Percentiles rank a stretch among this genome's conserved stretches.
Conservation (phyloP, 2,329 filamentous ascomycete genomes). For the Colletotrichum kahawae region DNA sequence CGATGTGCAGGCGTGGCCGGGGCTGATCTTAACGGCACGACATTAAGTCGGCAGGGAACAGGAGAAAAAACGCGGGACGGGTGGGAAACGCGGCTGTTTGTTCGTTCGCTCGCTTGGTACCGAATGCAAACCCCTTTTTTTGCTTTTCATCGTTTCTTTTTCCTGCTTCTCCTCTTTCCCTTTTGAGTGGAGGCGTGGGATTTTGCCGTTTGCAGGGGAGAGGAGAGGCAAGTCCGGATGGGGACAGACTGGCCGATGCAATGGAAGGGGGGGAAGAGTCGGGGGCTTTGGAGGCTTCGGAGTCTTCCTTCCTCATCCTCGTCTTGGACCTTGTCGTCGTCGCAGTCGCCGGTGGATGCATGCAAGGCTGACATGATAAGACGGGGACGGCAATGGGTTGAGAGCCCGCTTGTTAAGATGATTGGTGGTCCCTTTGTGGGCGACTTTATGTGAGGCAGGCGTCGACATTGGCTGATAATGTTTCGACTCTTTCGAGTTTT, state of each 20-base stretch:
- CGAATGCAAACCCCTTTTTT: constrained; percentile 6
- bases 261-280: neutral
- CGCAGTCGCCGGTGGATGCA: neutral
- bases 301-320: neutral
- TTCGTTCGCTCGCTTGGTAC: neutral
- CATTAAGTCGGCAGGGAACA: constrained; percentile 10
- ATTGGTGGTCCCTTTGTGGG: neutral
- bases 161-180: neutral
- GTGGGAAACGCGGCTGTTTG: neutral
- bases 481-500: neutral
- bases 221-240: constrained; percentile 5
- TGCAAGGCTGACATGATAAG: constrained; percentile 6
- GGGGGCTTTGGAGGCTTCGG: neutral
- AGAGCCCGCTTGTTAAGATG: neutral
- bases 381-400: neutral
- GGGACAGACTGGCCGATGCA: neutral
- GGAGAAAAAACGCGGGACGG: neutral
- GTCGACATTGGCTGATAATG: constrained; percentile 1
- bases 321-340: neutral
- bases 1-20: neutral
- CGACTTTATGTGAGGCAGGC: neutral
- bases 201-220: constrained; percentile 10
- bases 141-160: neutral
- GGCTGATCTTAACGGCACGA: constrained; percentile 2
- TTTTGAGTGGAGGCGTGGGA: neutral